Percentiles rank a stretch among this genome's conserved stretches.
phyloP scores from a whole-genome alignment of 257 asterid species.

The Knoxia roxburghii region DNA sequence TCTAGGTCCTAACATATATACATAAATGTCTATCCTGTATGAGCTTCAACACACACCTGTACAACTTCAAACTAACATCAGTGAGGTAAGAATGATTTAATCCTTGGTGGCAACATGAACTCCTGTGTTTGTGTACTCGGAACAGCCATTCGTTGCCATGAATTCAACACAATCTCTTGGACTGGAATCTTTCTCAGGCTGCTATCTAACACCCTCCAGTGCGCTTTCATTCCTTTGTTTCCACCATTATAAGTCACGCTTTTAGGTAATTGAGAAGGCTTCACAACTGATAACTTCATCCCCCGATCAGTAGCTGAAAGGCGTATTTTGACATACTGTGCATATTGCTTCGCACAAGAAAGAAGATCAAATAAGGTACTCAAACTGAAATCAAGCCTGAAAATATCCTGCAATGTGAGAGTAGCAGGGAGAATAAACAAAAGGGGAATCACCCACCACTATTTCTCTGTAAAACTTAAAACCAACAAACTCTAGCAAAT shows the following conservation, averaged over 20 bases:
- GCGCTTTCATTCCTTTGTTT: conserved; percentile 14
- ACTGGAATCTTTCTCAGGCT: conserved; percentile 15
- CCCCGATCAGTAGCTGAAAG: conserved; percentile 31
- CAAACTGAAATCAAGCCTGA: conserved; percentile 45
- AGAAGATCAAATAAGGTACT: conserved; percentile 38
- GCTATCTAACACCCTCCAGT: conserved; percentile 26
- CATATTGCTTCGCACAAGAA: conserved; percentile 32
- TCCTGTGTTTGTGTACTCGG: conserved; percentile 16
- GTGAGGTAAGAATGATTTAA: not conserved
- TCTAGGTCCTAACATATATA: conserved; percentile 3
- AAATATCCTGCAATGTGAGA: conserved; percentile 33
- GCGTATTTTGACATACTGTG: conserved; percentile 35
- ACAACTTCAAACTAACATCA: conserved; percentile 4
- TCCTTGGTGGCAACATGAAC: conserved; percentile 8
- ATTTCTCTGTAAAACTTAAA: not conserved
- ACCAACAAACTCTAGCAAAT: not conserved
- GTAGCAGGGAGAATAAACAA: too few species aligned
- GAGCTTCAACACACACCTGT: not conserved
- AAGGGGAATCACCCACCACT: not conserved
- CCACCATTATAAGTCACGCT: not conserved
- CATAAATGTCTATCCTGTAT: not conserved
- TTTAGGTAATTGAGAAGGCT: conserved; percentile 30
- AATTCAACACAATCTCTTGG: conserved; percentile 18
- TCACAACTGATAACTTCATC: conserved; percentile 34
- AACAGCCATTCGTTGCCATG: conserved; percentile 16